phyloP scores from a whole-genome alignment of 331 rosid species.

The Stylosanthes scabra region DNA sequence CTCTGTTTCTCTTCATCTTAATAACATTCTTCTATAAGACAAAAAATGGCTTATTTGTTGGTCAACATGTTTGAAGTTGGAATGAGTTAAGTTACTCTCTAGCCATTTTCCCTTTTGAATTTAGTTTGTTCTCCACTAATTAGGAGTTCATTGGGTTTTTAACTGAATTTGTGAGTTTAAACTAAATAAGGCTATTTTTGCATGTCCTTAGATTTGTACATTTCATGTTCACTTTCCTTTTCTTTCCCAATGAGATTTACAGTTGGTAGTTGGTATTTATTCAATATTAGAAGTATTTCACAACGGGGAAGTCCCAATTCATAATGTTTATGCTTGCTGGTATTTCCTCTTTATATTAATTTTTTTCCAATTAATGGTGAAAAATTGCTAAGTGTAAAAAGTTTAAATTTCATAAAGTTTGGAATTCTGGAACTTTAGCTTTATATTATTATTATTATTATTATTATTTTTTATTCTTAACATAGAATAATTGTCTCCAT shows the following conservation, averaged over 20 bases:
- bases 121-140: conserved; percentile 10
- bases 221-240: conserved; percentile 14
- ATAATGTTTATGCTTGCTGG: conserved; percentile 27
- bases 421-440: conserved; percentile 27
- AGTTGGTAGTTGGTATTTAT: conserved; percentile 21
- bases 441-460: too few relatives aligned
- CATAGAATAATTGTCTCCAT: conserved; percentile 30
- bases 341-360: conserved; percentile 28
- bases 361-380: conserved; percentile 6
- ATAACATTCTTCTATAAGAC: neutral
- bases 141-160: conserved; percentile 24
- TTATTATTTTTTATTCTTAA: conserved; percentile 20
- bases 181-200: neutral
- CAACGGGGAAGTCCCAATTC: conserved; percentile 18
- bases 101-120: neutral
- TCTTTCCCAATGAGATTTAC: conserved; percentile 30
- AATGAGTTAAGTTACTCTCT: conserved; percentile 18
- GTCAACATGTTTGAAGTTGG: conserved; percentile 25
- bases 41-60: conserved; percentile 14
- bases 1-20: neutral
- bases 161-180: conserved; percentile 12
- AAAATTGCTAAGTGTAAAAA: neutral
- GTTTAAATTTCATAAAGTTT: conserved; percentile 12
- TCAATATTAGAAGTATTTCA: conserved; percentile 15
- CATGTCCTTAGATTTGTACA: conserved; percentile 6